Evolutionary conservation across 306 rosid genomes (phyloP).

Genomic region (Rubus parviflorus): DNA sequence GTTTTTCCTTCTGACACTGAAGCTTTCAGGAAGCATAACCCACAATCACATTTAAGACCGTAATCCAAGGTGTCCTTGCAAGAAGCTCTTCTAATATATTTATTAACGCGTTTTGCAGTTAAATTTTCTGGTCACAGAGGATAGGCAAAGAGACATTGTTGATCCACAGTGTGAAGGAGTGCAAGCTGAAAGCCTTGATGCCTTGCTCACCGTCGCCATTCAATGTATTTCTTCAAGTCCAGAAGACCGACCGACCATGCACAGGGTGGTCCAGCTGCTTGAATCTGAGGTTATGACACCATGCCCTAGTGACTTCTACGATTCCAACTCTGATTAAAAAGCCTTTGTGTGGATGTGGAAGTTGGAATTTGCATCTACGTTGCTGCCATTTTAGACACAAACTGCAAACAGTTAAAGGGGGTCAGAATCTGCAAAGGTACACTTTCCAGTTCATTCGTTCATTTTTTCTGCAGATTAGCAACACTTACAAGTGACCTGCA

Average conservation of each 20-base stretch:
- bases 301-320: conserved; percentile 95
- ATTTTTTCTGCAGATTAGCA: conserved; percentile 39
- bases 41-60: neutral
- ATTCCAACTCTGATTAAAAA: conserved; percentile 71
- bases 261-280: conserved; percentile 87
- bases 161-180: conserved; percentile 83
- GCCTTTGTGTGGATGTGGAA: conserved; percentile 15
- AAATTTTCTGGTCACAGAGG: conserved; percentile 81
- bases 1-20: neutral
- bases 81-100: conserved; percentile 29
- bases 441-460: conserved; percentile 34
- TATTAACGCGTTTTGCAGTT: conserved; percentile 49
- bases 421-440: conserved; percentile 27
- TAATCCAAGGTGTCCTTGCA: conserved; percentile 10
- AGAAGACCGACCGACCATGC: conserved; percentile 96
- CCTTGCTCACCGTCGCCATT: conserved; percentile 76
- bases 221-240: conserved; percentile 90
- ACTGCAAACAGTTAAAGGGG: conserved; percentile 27
- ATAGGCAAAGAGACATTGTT: conserved; percentile 78
- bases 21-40: neutral
- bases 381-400: conserved; percentile 25
- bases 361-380: conserved; percentile 29
- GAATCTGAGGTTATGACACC: conserved; percentile 98
- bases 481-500: conserved; percentile 32
- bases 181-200: conserved; percentile 85